Conservation (phyloP, 2,329 filamentous ascomycete species). For the Aspergillus bombycis region DNA sequence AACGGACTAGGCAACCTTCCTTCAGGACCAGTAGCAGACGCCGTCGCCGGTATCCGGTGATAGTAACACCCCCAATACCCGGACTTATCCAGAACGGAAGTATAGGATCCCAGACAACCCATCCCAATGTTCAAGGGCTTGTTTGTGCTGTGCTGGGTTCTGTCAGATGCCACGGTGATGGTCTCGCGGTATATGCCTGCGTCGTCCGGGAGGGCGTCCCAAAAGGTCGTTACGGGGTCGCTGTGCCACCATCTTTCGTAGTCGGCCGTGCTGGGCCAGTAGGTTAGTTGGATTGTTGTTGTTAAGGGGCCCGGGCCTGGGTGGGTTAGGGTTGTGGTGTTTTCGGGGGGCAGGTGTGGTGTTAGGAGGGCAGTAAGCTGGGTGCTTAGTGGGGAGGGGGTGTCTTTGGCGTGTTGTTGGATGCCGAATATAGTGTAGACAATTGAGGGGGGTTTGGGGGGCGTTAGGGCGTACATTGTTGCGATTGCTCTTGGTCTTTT, state of each 20-base stretch:
- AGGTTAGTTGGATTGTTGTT: conserved; percentile 20
- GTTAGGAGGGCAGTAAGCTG: conserved; percentile 12
- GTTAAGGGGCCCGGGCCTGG: conserved; percentile 22
- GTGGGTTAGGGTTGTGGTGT: conserved; percentile 17
- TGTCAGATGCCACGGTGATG: conserved; percentile 10
- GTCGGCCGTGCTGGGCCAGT: conserved; percentile 12
- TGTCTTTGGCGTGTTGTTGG: conserved; percentile 9
- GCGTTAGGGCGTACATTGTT: conserved; percentile 7
- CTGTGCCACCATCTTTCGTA: conserved; percentile 21
- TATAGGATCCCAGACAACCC: conserved; percentile 9
- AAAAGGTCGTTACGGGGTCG: conserved; percentile 16
- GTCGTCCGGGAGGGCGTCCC: conserved; percentile 14
- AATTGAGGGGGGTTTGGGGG: background rate
- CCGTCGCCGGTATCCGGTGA: conserved; percentile 10
- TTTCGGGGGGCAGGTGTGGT: background rate
- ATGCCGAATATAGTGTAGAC: conserved; percentile 20
- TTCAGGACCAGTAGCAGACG: fast-evolving
- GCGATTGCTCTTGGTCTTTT: background rate
- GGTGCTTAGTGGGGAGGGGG: background rate
- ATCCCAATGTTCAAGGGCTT: conserved; percentile 6
- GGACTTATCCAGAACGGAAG: conserved; percentile 9
- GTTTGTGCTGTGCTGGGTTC: conserved; percentile 20
- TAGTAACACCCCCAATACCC: conserved; percentile 26
- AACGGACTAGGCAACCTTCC: background rate
- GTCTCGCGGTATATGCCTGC: conserved; percentile 24